Percentiles rank a stretch among this genome's conserved stretches.
phyloP scores from a whole-genome alignment of 2,329 filamentous ascomycete species.

The Cordyceps javanica region DNA sequence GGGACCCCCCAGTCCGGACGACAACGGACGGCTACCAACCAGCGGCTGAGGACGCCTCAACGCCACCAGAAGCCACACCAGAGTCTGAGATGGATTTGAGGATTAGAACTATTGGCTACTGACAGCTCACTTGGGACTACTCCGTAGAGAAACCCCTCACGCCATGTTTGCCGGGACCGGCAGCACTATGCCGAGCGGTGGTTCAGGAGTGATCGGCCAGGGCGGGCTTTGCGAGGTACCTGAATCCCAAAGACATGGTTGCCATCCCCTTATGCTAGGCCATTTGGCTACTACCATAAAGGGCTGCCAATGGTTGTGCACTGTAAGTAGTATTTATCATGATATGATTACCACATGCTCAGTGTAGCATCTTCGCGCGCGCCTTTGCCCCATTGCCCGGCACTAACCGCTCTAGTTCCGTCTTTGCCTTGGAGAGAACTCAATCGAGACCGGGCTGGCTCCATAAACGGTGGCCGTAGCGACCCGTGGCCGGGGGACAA shows the following conservation, averaged over 20 bases:
- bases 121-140: not conserved
- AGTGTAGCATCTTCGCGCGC: not conserved
- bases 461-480: slow-evolving; percentile 6
- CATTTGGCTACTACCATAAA: no score
- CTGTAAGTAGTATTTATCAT: not conserved
- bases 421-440: not conserved
- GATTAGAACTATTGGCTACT: not conserved
- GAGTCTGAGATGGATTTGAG: not conserved
- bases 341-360: not conserved
- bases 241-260: no score
- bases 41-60: not conserved
- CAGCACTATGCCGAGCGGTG: not conserved
- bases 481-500: not conserved
- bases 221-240: no score
- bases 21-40: not conserved
- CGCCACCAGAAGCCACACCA: slow-evolving; percentile 9
- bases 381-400: not conserved
- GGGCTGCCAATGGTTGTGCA: no score
- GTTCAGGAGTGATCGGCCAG: slow-evolving; percentile 1
- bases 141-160: slow-evolving; percentile 10
- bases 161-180: slow-evolving; percentile 4
- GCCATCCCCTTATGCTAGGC: no score
- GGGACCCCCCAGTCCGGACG: slow-evolving; percentile 2
- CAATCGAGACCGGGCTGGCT: not conserved
- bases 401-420: not conserved